Evolutionary conservation across 2,329 filamentous ascomycete genomes (phyloP), one percentile per base, ranked within the genome.

Genomic region (Helotiales sp.): DNA sequence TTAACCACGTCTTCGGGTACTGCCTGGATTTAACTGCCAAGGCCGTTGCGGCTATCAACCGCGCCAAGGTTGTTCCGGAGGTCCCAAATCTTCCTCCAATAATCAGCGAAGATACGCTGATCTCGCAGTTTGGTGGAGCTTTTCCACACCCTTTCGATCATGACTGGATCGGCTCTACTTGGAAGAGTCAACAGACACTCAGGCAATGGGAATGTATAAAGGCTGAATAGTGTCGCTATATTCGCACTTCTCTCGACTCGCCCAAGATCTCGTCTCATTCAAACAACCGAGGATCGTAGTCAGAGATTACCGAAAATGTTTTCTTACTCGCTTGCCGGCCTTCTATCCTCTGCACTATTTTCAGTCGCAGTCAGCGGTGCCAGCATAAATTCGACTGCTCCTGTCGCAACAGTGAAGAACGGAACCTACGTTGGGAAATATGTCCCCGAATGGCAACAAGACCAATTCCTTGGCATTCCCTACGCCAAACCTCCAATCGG

Each of bases 401-500:
- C 72, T 1, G 57, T 64, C 8, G 73, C 66, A 5, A 73, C 68
- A n/a, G 57, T 71, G 6, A 66, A 58, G 7, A 75, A 75, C 47
- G 73, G 73, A 2, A 72, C 73, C 6, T 75, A 74, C 24, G 24
- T 71, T 40, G 73, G 72, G 1, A 72, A 70, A 45, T 64, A 71
- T 26, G 66, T 73, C 2, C 55, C 71, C 10, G 70, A 72, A 67
- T 75, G 71, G 72, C 57, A 74, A 7, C 74, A 75, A 64, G 79
- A 82, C 20, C 74, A 77, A 11, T 86, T 85, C 70, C 75, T 82
- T 1, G 82, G 83, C 1, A 79, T 86, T 15, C 83, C 82, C 0
- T 85, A 84, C 67, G 82, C 83, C 0, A 72, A 80, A 3, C 80
- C 82, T 2, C 82, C 84, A 1, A 75, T 78, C 0, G 83, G 81